Conservation (phyloP, 1,284 basidiomycete genomes). For the Porogramme epimiltina region DNA sequence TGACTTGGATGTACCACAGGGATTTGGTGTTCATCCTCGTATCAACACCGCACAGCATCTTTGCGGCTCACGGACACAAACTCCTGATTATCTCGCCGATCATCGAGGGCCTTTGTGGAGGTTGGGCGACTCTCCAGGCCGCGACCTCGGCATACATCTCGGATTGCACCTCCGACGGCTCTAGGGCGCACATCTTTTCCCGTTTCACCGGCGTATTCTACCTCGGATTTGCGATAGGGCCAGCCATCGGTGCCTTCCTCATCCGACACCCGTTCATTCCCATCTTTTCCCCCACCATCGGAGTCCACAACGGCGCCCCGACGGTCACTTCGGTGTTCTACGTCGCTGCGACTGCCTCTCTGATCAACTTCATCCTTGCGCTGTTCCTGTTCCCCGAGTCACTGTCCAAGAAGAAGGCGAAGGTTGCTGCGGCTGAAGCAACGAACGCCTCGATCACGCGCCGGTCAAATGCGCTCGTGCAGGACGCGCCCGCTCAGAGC, state of each 20-base stretch:
- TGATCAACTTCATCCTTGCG: constrained; percentile 51
- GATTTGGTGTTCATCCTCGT: constrained; percentile 81
- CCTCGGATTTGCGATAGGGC: constrained; percentile 74
- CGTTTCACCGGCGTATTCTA: constrained; percentile 74
- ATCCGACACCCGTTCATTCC: constrained; percentile 57
- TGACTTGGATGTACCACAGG: constrained; percentile 38
- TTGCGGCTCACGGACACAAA: constrained; percentile 68
- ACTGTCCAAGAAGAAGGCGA: constrained; percentile 46
- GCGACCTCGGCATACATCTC: constrained; percentile 84
- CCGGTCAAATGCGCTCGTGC: constrained; percentile 25
- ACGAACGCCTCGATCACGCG: constrained; percentile 14
- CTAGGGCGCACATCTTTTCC: constrained; percentile 80
- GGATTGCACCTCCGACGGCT: constrained; percentile 85
- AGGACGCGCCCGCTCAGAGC: constrained; percentile 15
- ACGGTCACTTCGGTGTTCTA: constrained; percentile 62
- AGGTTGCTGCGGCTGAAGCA: constrained; percentile 24
- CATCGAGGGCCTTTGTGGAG: constrained; percentile 84
- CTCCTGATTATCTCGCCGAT: constrained; percentile 82
- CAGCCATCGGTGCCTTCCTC: constrained; percentile 71
- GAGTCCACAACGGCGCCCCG: constrained; percentile 29
- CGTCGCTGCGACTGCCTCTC: constrained; percentile 48
- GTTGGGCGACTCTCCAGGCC: constrained; percentile 81
- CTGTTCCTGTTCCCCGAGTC: constrained; percentile 70
- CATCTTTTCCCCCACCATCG: constrained; percentile 30
- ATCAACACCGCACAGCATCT: constrained; percentile 65